Conservation (phyloP, 1,139 yeast genomes). For the Saccharomycopsis hybrid region DNA sequence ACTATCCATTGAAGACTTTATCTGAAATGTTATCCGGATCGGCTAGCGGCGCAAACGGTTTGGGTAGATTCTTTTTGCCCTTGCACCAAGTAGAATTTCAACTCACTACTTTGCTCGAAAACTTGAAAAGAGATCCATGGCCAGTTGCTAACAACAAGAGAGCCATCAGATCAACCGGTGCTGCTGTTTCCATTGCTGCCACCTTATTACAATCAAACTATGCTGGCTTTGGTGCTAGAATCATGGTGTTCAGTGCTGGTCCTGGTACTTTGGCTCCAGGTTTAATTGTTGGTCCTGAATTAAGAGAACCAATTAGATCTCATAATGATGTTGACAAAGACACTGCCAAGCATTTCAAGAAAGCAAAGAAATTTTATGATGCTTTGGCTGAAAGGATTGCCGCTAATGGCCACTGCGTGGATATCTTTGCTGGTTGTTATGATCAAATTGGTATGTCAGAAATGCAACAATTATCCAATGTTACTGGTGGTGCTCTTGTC, state of each 20-base stretch:
- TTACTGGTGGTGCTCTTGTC: constrained; percentile 90
- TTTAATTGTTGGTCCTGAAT: constrained; percentile 81
- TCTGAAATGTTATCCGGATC: constrained; percentile 63
- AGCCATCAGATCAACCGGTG: constrained; percentile 89
- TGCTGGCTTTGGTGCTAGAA: constrained; percentile 84
- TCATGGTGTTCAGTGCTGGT: constrained; percentile 89
- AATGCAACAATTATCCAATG: constrained; percentile 83
- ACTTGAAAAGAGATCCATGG: constrained; percentile 85
- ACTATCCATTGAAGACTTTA: constrained; percentile 69
- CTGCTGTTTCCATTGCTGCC: constrained; percentile 83
- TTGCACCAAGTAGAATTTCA: constrained; percentile 83
- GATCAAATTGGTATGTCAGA: constrained; percentile 98
- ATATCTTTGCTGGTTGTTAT: constrained; percentile 94
- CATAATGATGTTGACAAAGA: constrained; percentile 93
- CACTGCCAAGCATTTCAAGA: constrained; percentile 84
- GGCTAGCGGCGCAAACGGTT: constrained; percentile 34
- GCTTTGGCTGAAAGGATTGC: constrained; percentile 67
- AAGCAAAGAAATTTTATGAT: constrained; percentile 84
- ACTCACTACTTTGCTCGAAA: constrained; percentile 74
- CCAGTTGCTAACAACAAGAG: constrained; percentile 82
- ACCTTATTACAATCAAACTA: constrained; percentile 79
- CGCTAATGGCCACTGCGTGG: constrained; percentile 80
- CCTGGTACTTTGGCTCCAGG: constrained; percentile 97
- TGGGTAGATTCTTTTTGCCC: constrained; percentile 78
- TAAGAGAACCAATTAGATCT: constrained; percentile 94